phyloP scores from a whole-genome alignment of 441 rosid species.

The Macaranga tanarius region DNA sequence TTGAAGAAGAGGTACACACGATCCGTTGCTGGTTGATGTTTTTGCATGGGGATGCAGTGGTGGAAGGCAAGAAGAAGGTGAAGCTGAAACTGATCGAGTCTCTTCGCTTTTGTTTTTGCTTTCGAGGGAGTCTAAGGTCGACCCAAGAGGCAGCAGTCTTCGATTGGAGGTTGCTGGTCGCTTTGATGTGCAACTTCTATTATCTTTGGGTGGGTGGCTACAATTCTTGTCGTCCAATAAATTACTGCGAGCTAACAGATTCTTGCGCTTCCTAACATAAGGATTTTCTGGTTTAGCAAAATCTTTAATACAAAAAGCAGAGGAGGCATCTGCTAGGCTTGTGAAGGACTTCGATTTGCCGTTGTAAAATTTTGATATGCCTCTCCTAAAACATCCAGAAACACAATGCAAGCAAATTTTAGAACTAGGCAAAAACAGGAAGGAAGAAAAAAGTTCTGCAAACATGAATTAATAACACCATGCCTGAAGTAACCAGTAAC shows the following conservation, averaged over 20 bases:
- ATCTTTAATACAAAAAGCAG: constrained; percentile 34
- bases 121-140: constrained; percentile 3
- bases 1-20: constrained; percentile 21
- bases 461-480: too few relatives aligned
- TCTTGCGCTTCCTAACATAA: constrained; percentile 36
- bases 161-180: constrained; percentile 18
- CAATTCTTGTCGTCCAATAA: constrained; percentile 21
- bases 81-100: constrained; percentile 4
- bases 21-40: constrained; percentile 10
- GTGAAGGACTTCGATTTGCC: constrained; percentile 57
- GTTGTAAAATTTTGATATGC: constrained; percentile 48
- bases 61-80: constrained; percentile 25
- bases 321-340: constrained; percentile 41
- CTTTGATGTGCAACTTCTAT: constrained; percentile 23
- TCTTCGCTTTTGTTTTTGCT: constrained; percentile 16
- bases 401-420: background rate
- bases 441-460: too few relatives aligned
- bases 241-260: constrained; percentile 25
- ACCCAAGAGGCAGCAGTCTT: constrained; percentile 12
- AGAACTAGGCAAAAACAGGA: background rate
- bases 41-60: constrained; percentile 36
- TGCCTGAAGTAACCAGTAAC: too few relatives aligned
- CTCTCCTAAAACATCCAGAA: constrained; percentile 39
- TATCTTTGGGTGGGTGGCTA: constrained; percentile 5
- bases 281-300: constrained; percentile 45